Conservation (phyloP, 371 early-diverging fungal species). For the Capniomyces stellatus region DNA sequence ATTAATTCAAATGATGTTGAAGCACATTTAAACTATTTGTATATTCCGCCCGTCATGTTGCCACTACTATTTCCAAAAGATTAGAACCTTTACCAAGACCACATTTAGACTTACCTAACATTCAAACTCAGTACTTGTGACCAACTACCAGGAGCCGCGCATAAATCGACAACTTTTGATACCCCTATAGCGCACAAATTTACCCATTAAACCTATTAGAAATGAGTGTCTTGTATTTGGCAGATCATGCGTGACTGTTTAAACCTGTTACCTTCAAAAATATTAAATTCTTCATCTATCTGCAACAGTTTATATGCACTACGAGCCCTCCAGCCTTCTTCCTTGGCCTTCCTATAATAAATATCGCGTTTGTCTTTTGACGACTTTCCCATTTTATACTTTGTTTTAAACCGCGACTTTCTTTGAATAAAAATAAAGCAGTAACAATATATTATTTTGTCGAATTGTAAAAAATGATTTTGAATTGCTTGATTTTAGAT, state of each 20-base stretch:
- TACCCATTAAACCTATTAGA: no score
- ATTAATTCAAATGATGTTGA: no score
- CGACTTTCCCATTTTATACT: slow-evolving; percentile 64
- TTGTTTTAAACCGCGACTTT: neutral
- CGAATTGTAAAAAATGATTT: no score
- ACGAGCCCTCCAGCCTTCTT: slow-evolving; percentile 92
- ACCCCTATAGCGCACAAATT: no score
- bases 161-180: slow-evolving; percentile 89
- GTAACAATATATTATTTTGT: no score
- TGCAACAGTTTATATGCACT: slow-evolving; percentile 98
- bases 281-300: slow-evolving; percentile 79
- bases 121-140: slow-evolving; percentile 83
- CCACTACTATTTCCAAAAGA: no score
- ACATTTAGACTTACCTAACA: slow-evolving; percentile 22
- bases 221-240: no score
- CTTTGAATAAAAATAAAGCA: neutral
- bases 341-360: slow-evolving; percentile 92
- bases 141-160: slow-evolving; percentile 99
- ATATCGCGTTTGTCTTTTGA: slow-evolving; percentile 93
- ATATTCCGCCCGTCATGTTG: no score
- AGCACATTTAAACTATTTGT: no score
- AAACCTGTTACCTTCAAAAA: slow-evolving; percentile 76
- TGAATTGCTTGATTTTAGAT: no score
- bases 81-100: neutral
- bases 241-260: no score